These are phyloP conservation scores for Solanum sparsipilum DNA, from an alignment of 257 asterid species.

Conservation along the genomic window DNA sequence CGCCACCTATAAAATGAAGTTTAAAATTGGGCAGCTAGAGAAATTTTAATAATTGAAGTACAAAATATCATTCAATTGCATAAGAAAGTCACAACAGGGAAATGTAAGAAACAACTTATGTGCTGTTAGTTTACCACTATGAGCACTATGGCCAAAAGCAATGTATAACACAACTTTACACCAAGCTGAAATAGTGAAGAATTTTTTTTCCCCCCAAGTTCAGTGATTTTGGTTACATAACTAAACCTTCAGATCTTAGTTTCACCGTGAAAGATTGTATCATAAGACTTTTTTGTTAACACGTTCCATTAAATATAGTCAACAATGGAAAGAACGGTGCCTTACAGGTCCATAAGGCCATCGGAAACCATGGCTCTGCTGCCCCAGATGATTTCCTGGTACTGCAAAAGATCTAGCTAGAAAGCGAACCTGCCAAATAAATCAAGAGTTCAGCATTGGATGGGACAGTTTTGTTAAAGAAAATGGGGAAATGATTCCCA, in stretches of 20 bases:
- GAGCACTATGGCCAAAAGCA: neutral
- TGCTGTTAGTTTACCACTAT: neutral
- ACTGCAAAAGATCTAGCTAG: slow-evolving; percentile 87
- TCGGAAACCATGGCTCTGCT: slow-evolving; percentile 94
- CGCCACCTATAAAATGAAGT: slow-evolving; percentile 44
- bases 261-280: neutral
- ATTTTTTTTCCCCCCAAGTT: neutral
- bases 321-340: neutral
- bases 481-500: neutral
- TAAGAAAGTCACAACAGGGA: neutral
- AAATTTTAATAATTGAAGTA: neutral
- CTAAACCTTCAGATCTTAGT: neutral
- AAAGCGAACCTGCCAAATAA: slow-evolving; percentile 73
- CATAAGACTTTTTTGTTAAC: neutral
- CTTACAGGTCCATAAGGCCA: slow-evolving; percentile 99
- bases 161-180: neutral
- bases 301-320: neutral
- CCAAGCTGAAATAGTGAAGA: neutral
- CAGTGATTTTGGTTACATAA: neutral
- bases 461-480: neutral
- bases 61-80: neutral
- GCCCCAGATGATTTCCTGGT: slow-evolving; percentile 98
- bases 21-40: neutral
- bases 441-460: neutral
- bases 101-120: neutral